These are phyloP conservation scores for Bothriochloa decipiens DNA, from an alignment of 176 grass and related monocot genomes.

Conservation along the genomic window DNA sequence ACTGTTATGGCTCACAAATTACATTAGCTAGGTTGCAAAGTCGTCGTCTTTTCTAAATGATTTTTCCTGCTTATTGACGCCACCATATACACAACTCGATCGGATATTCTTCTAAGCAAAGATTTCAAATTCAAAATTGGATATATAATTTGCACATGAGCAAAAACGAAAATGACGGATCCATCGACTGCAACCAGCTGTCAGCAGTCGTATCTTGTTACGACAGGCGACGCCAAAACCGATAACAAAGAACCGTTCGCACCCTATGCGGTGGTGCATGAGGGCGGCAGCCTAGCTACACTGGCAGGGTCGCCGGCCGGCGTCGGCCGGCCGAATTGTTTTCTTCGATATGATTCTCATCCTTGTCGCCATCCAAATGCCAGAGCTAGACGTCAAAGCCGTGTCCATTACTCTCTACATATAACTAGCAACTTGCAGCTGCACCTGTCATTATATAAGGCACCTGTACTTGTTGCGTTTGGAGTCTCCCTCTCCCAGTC, in stretches of 20 bases:
- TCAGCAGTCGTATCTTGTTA: neutral
- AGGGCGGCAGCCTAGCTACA: neutral
- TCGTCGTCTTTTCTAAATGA: neutral
- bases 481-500: slow-evolving; percentile 9
- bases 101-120: neutral
- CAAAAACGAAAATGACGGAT: neutral
- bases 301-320: slow-evolving; percentile 34
- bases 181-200: neutral
- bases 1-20: neutral
- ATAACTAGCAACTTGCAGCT: neutral
- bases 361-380: slow-evolving; percentile 22
- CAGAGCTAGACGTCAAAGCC: slow-evolving; percentile 46
- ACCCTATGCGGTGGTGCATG: neutral
- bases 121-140: neutral
- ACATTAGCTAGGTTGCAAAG: neutral
- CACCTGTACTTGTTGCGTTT: slow-evolving; percentile 20
- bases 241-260: slow-evolving; percentile 26
- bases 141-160: neutral
- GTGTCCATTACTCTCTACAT: slow-evolving; percentile 13
- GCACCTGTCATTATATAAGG: slow-evolving; percentile 42
- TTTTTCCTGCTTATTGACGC: neutral
- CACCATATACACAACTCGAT: neutral
- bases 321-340: slow-evolving; percentile 48
- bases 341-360: neutral
- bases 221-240: neutral